Evolutionary conservation across 306 rosid genomes (phyloP).

Genomic region (Leucaena leucocephala): DNA sequence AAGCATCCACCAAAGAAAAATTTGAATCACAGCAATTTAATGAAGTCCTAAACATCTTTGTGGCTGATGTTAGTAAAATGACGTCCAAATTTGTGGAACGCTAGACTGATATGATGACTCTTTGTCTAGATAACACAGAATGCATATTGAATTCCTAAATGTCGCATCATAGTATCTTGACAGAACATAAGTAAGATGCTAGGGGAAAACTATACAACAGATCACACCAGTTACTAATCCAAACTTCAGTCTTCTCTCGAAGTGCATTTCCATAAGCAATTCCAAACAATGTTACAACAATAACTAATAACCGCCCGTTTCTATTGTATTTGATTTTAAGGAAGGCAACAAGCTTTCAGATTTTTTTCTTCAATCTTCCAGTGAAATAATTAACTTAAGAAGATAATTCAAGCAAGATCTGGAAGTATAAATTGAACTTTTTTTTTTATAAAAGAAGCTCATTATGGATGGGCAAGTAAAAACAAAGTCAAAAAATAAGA

Average conservation of each 20-base stretch:
- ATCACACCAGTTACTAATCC: slow-evolving; percentile 15
- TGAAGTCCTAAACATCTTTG: not conserved
- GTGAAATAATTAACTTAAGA: not conserved
- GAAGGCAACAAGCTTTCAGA: slow-evolving; percentile 4
- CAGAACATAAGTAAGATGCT: not conserved
- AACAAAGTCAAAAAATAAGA: not conserved
- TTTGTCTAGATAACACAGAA: not conserved
- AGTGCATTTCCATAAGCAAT: slow-evolving; percentile 7
- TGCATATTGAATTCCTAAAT: not conserved
- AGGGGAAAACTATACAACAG: slow-evolving; percentile 5
- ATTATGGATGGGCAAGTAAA: not conserved
- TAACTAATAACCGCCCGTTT: not conserved
- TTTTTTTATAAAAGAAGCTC: not conserved
- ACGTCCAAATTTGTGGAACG: not conserved
- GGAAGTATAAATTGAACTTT: not conserved
- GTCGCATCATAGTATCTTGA: not conserved
- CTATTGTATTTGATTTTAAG: slow-evolving; percentile 22
- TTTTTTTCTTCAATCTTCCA: not conserved
- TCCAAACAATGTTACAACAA: not conserved
- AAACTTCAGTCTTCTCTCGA: slow-evolving; percentile 12
- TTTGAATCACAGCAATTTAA: not conserved
- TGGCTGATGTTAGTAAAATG: not conserved
- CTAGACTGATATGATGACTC: not conserved
- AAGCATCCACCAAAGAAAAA: not conserved
- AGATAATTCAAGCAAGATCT: slow-evolving; percentile 3